Evolutionary conservation across 2,329 filamentous ascomycete species (phyloP).

Genomic region (Myriangium duriaei): DNA sequence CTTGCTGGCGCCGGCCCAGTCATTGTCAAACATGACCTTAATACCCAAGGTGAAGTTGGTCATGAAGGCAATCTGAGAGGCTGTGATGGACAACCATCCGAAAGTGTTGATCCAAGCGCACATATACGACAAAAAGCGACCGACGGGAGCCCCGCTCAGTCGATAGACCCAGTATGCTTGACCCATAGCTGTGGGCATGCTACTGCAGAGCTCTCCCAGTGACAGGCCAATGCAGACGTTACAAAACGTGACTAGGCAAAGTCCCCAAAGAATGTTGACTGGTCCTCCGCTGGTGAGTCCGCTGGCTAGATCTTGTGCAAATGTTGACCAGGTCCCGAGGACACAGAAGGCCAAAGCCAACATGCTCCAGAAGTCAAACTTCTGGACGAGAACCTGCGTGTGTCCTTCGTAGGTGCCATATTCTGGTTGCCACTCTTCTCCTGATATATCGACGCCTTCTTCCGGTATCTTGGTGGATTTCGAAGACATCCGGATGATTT

Average conservation of each 20-base stretch:
- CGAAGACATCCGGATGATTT: too few species aligned
- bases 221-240: conserved; percentile 42
- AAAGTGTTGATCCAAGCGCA: conserved; percentile 50
- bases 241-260: conserved; percentile 40
- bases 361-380: conserved; percentile 36
- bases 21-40: conserved; percentile 40
- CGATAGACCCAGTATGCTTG: conserved; percentile 47
- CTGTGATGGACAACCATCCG: conserved; percentile 46
- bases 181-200: conserved; percentile 48
- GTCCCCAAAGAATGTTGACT: conserved; percentile 43
- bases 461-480: too few species aligned
- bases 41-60: conserved; percentile 45
- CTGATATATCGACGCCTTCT: too few species aligned
- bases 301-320: conserved; percentile 40
- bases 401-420: too few species aligned
- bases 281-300: conserved; percentile 44
- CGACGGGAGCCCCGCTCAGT: conserved; percentile 27
- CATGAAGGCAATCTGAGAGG: conserved; percentile 47
- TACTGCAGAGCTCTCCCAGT: conserved; percentile 44
- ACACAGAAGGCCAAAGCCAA: conserved; percentile 45
- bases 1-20: conserved; percentile 32
- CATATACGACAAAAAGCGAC: conserved; percentile 43
- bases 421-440: neutral
- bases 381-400: neutral
- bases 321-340: conserved; percentile 46